Base-by-base conservation (phyloP, 108 stramenopile species). In the Thalassiosira profunda region DNA sequence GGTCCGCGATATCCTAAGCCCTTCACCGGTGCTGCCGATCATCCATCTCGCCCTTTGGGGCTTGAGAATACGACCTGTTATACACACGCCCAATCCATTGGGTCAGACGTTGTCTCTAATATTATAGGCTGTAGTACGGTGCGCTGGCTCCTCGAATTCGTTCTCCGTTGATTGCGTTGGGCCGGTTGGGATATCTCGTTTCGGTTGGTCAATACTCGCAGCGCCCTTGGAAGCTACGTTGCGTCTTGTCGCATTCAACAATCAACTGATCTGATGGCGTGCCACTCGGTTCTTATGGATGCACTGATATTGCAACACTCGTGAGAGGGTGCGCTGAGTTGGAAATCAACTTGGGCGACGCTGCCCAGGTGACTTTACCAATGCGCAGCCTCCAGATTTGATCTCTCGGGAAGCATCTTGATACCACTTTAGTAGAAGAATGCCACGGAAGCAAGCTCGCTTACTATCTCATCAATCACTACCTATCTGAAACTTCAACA, bases 1-100 rank as follows among this genome's bases (percentile, higher is more conserved):
- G 76, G 76, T 78, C 69, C 28, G 69, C 58, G 76, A 65, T 70
- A 48, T 78, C 76, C 76, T 70, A 78, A 70, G 76, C 76, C 58
- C 58, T 28, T 54, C 35, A 20, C 42, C 54, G 70, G 69, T 49
- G 76, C 76, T 78, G 69, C 76, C 33, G 76, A 78, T 63, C 29
- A 59, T 70, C 76, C 76, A 51, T 51, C 76, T 77, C 76, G 54
- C 76, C 67, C 51, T 5, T 38, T 23, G 9, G 42, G 66, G 62
- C 63, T 51, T 47, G 58, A 60, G 62, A 64, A 62, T 49, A 42
- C 64, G 60, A 68, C 69, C 25, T 63, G 44, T 78, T 74, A 65
- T 78, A 70, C 57, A 64, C 7, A 64, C 47, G 30, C 69, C 45
- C 18, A 35, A 41, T 48, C 25, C 26, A 60, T 53, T 52, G 41